A percentile compares a stretch with the other conserved stretches of the same genome.
phyloP scores from a whole-genome alignment of 352 stramenopile species.

The Phytophthora kernoviae region DNA sequence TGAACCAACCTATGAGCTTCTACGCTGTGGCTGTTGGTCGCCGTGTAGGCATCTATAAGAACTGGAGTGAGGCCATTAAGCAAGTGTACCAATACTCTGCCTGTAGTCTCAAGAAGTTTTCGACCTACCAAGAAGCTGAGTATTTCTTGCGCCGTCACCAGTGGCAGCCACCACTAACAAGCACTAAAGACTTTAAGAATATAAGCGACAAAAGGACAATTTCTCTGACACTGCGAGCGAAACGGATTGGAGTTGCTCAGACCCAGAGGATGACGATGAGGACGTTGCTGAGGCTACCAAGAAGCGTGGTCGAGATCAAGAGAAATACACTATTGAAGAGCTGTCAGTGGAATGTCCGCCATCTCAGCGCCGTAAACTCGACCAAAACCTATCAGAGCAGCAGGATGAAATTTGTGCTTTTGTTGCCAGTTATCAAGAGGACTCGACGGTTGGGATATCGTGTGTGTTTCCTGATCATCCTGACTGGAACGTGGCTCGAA shows the following conservation, averaged over 20 bases:
- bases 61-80: slow-evolving; percentile 36
- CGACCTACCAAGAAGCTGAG: slow-evolving; percentile 43
- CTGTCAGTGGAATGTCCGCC: neutral
- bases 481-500: slow-evolving; percentile 48
- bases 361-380: slow-evolving; percentile 5
- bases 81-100: slow-evolving; percentile 46
- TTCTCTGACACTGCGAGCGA: neutral
- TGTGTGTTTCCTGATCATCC: slow-evolving; percentile 59
- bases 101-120: slow-evolving; percentile 58
- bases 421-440: slow-evolving; percentile 41
- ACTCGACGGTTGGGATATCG: slow-evolving; percentile 46
- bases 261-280: neutral
- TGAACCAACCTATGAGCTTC: slow-evolving; percentile 4
- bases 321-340: neutral
- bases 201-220: neutral
- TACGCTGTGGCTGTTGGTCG: slow-evolving; percentile 34
- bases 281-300: neutral
- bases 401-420: slow-evolving; percentile 48
- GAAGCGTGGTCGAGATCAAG: slow-evolving; percentile 19
- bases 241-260: neutral
- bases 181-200: neutral
- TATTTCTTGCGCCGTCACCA: slow-evolving; percentile 42
- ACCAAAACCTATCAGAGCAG: slow-evolving; percentile 32
- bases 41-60: slow-evolving; percentile 52
- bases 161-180: slow-evolving; percentile 1